Evolutionary conservation across 2,329 filamentous ascomycete species (phyloP), one percentile per base, ranked within the genome.

Genomic region (Aspergillus udagawae): DNA sequence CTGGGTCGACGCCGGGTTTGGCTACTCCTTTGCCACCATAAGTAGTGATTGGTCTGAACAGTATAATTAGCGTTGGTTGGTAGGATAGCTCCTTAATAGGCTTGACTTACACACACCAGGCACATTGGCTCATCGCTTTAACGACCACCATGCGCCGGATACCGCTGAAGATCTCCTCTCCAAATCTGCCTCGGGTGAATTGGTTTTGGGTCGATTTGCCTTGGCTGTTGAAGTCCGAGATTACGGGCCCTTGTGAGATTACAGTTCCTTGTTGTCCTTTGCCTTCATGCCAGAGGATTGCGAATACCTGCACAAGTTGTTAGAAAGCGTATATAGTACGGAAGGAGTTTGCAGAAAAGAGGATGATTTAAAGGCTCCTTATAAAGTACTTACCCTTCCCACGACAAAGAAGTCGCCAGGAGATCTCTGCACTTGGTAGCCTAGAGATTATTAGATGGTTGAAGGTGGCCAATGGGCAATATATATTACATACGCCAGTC

Each of bases 31-130:
- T 64, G 1, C 64, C 60, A 4, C 66, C 55, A 51, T 80, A 80
- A 0, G 77, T 79, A 4, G 63, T 67, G 9, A 80, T 73, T 0
- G 72, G 68, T 14, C 77, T 79, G 21, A 32, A 12, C 6, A 47
- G 3, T 3, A 7, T 20, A 29, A 23, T 51, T 14, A 55, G 27
- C n/a, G 17, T 25, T 17, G 21, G 20, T 50, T 29, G 32, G 42
- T 50, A 45, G 23, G 1, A 14, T 38, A 42, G 17, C n/a, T 42
- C 12, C 6, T 3, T 3, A 1, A 5, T n/a, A 3, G 1, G 23
- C 5, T 47, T 47, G 20, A 62, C 70, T 63, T 68, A 74, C 71
- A 75, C 59, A 49, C 70, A 75, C 63, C 65, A 73, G 23, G 63
- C 68, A 52, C 65, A 71, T 7, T 66, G 64, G 3, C 58, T 58